phyloP scores from a whole-genome alignment of 495 filamentous ascomycete species.

The Penicillium diatomitis region DNA sequence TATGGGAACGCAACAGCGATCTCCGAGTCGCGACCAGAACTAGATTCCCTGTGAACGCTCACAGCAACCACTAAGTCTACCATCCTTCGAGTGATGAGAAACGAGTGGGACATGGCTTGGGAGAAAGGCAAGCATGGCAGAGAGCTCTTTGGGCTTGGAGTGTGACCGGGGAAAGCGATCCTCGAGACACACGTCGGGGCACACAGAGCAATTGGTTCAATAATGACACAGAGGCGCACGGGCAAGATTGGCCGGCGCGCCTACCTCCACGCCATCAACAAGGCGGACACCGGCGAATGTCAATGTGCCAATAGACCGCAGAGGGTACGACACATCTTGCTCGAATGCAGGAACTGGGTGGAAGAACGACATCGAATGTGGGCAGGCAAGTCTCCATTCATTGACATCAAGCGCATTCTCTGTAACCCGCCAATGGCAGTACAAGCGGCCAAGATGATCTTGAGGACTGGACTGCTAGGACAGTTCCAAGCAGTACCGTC shows the following conservation, averaged over 20 bases:
- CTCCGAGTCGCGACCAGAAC: background rate
- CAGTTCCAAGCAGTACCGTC: constrained; percentile 16
- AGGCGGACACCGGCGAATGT: constrained; percentile 17
- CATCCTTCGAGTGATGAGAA: constrained; percentile 1
- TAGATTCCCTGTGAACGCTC: constrained; percentile 6
- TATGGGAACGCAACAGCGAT: constrained; percentile 1
- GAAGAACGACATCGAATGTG: constrained; percentile 18
- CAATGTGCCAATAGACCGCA: constrained; percentile 14
- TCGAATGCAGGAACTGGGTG: constrained; percentile 20
- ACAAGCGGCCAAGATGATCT: constrained; percentile 22
- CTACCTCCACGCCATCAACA: constrained; percentile 24
- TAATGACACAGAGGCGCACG: constrained; percentile 22
- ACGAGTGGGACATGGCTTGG: constrained; percentile 2
- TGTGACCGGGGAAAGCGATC: too few relatives aligned
- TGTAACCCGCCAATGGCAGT: constrained; percentile 13
- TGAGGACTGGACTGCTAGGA: constrained; percentile 15
- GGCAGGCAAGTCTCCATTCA: constrained; percentile 12
- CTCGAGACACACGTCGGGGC: constrained; percentile 4
- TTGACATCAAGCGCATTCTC: constrained; percentile 16
- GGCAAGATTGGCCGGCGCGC: constrained; percentile 20
- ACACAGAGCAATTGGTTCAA: constrained; percentile 25
- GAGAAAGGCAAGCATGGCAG: constrained; percentile 5
- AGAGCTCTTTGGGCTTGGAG: constrained; percentile 7
- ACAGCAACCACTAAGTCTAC: constrained; percentile 2
- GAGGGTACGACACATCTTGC: constrained; percentile 21